Evolutionary conservation across 2,329 filamentous ascomycete genomes (phyloP).

Genomic region (Epicoccum sorghinum): DNA sequence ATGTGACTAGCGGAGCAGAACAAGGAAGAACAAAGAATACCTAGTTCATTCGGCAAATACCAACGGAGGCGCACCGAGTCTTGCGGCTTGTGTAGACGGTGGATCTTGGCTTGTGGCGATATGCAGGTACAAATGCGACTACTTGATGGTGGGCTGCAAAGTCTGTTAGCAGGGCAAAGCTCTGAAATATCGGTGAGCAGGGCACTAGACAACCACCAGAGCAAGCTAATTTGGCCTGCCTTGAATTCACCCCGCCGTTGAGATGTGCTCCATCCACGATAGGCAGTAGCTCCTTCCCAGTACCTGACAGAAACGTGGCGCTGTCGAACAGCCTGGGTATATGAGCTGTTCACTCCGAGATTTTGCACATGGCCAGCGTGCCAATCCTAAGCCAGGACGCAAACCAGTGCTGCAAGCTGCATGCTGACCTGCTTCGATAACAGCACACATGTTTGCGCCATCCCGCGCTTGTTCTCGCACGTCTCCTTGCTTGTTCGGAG

Average conservation of each 20-base stretch:
- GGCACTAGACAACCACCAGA: constrained; percentile 18
- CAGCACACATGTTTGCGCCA: constrained; percentile 18
- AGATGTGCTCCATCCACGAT: constrained; percentile 21
- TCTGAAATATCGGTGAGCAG: constrained; percentile 21
- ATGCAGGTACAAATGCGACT: constrained; percentile 34
- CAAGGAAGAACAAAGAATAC: constrained; percentile 30
- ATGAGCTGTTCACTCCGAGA: constrained; percentile 15
- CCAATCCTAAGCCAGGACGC: constrained; percentile 8
- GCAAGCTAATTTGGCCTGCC: constrained; percentile 28
- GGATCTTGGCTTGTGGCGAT: constrained; percentile 28
- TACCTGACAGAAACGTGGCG: constrained; percentile 15
- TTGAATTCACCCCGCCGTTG: constrained; percentile 25
- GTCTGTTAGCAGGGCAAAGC: constrained; percentile 18
- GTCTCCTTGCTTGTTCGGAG: constrained; percentile 21
- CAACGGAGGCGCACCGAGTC: constrained; percentile 32
- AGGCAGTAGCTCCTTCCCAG: constrained; percentile 24
- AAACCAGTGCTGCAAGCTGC: not conserved
- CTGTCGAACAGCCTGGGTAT: constrained; percentile 13
- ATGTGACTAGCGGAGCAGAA: constrained; percentile 34
- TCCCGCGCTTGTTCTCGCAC: constrained; percentile 4
- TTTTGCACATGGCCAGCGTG: not conserved
- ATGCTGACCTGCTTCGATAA: constrained; percentile 6
- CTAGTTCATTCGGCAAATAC: constrained; percentile 29
- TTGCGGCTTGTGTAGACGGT: constrained; percentile 36
- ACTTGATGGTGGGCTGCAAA: constrained; percentile 22